phyloP scores from a whole-genome alignment of 2,329 filamentous ascomycete species.

The Aspergillus sp. region DNA sequence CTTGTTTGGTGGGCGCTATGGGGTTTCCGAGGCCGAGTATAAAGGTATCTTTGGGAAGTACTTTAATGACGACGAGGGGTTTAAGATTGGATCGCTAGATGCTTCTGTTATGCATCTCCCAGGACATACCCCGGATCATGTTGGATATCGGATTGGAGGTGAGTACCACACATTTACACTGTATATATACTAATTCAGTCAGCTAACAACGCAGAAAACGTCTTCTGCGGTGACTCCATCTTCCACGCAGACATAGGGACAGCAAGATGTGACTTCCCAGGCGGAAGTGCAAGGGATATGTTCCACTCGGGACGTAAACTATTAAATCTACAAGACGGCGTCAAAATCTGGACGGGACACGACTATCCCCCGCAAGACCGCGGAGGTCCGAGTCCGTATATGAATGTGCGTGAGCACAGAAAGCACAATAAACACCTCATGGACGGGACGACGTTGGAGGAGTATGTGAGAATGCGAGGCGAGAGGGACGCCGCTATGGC shows the following conservation, averaged over 20 bases:
- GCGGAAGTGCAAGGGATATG: conserved; percentile 45
- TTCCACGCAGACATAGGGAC: conserved; percentile 54
- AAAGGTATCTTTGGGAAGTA: conserved; percentile 53
- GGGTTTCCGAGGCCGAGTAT: conserved; percentile 46
- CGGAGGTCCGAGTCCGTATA: not conserved
- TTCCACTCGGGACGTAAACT: conserved; percentile 47
- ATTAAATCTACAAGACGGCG: conserved; percentile 42
- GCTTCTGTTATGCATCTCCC: conserved; percentile 56
- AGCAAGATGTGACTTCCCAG: conserved; percentile 56
- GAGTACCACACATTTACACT: not conserved
- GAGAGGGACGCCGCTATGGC: conserved; percentile 47
- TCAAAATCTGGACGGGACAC: conserved; percentile 54
- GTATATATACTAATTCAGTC: too few relatives aligned
- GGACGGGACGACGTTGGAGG: conserved; percentile 40
- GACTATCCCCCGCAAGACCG: conserved; percentile 45
- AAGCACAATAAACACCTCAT: conserved; percentile 51
- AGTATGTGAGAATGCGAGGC: conserved; percentile 47
- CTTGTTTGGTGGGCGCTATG: conserved; percentile 52
- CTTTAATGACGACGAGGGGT: conserved; percentile 55
- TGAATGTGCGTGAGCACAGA: conserved; percentile 46
- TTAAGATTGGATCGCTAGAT: conserved; percentile 50
- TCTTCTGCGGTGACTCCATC: conserved; percentile 55
- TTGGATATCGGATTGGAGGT: conserved; percentile 57
- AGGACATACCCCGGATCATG: conserved; percentile 61
- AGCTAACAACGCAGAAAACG: conserved; percentile 15